Evolutionary conservation across 2,329 filamentous ascomycete genomes (phyloP), one percentile per base, ranked within the genome.

Genomic region (Fusarium sp.): DNA sequence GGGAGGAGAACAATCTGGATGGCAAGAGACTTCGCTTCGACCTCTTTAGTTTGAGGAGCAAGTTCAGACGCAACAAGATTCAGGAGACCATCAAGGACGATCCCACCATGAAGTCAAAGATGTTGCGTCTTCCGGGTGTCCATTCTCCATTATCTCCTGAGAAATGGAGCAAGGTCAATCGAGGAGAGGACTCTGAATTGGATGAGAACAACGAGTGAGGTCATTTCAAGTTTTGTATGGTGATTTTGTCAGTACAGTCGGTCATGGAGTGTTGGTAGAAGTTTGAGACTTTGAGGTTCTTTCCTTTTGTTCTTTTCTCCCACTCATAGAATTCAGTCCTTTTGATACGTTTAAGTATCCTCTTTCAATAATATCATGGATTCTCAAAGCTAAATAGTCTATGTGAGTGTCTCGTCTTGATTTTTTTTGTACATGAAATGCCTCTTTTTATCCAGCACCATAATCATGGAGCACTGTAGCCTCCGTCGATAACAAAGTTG

Each of bases 401-500:
- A n/a, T 14, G 12, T 18, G 15, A 35, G 17, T 37, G 18, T 26
- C 26, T 42, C 27, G 12, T 38, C 26, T n/a, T 44, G 26, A n/a
- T 30, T 38, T n/a, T 52, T 17, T 32, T 17, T 40, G 33, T 23
- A 32, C 33, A 42, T 23, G 17, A 17, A 7, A 17, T 15, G 17
- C 32, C 2, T 32, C 37, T 18, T n/a, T 60, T 33, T 33, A 30
- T 52, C 30, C 17, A 18, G 38, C n/a, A 20, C 10, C 14, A 10
- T 20, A 20, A 23, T 35, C 37, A 76, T 48, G 74, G 74, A 53
- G 74, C 74, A n/a, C 71, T 78, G 55, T 79, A 79, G 4, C 78
- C 78, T 32, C 78, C 78, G 30, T 79, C 78, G 15, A 79, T 68
- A 30, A 76, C 65, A 60, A 79, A 78, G 64, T 79, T 79, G 33